Percentiles rank a stretch among this genome's conserved stretches.
These are phyloP conservation scores for Xylariomycetidae sp. DNA, from an alignment of 2,329 filamentous ascomycete genomes.

Conservation along the genomic window DNA sequence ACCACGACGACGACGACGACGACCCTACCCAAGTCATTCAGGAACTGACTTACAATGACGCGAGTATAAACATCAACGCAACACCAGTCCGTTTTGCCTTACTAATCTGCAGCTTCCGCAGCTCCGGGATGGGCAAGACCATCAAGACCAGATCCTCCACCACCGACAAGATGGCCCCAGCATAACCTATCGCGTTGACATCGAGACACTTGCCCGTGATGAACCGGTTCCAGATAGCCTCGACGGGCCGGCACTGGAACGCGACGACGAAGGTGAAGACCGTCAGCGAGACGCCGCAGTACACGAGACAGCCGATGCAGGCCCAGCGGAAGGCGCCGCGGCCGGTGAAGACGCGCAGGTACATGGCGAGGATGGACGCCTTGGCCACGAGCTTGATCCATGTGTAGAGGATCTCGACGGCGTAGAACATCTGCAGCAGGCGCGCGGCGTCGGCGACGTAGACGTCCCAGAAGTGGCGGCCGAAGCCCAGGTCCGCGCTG, in stretches of 20 bases:
- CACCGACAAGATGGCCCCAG: conserved; percentile 63
- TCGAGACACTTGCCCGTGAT: conserved; percentile 47
- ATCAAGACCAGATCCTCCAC: conserved; percentile 63
- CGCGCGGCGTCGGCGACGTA: conserved; percentile 7
- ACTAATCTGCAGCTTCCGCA: conserved; percentile 58
- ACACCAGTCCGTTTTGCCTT: conserved; percentile 62
- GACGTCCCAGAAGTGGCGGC: conserved; percentile 18
- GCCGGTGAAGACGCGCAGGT: conserved; percentile 1
- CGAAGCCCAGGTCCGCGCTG: conserved; percentile 16
- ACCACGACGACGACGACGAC: too few species aligned
- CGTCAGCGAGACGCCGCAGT: background rate
- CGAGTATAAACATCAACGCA: conserved; percentile 62
- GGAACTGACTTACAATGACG: conserved; percentile 52
- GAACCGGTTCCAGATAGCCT: conserved; percentile 12
- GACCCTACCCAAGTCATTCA: too few species aligned
- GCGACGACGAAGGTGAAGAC: conserved; percentile 16
- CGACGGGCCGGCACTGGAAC: conserved; percentile 14
- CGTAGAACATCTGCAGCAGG: conserved; percentile 14
- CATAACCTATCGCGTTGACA: conserved; percentile 60
- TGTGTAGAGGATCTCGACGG: conserved; percentile 18
- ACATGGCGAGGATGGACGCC: conserved; percentile 14
- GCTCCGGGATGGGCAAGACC: conserved; percentile 60
- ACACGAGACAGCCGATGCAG: background rate
- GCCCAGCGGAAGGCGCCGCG: conserved; percentile 13
- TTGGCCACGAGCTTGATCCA: conserved; percentile 18